Base-by-base conservation (phyloP, 176 grass and related monocot species). In the Dactylis glomerata region DNA sequence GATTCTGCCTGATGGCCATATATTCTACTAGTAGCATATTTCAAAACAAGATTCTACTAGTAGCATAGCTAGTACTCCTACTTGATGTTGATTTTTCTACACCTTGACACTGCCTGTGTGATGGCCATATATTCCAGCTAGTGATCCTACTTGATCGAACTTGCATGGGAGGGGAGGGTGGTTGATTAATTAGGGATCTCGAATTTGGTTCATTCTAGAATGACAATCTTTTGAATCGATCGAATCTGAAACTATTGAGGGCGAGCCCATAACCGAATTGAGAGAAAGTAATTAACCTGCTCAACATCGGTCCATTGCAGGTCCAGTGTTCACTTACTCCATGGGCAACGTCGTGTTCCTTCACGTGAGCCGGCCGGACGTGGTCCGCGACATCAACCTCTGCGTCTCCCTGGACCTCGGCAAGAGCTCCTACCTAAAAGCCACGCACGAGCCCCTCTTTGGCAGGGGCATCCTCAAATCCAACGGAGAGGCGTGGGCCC, bases 381-480 rank as follows among this genome's bases (percentile, higher is more conserved):
- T 96, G 45, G 89, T 99, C 63, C 86, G 90, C 74, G 96, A 99
- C 45, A 99, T 99, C 77, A 93, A 84, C 33, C 75, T 95, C 61
- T 96, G 91, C 50, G 92, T 91, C 24, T 99, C 96, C 24, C 73
- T 94, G 54, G 91, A 96, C 76, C 81, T 99, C 33, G 96, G 96
- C 28, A 99, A 99, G 88, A 89, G 93, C 83, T 92, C 91, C 7
- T 96, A 99, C 80, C 82, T 99, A 63, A 99, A 92, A 88, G 94
- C 90, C 44, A 94, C 91, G 14, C 96, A 99, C 51, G 93, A 99
- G 81, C 93, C 96, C 1, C 87, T 99, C n/a, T 95, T 99, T 9
- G 96, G 96, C 10, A 44, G 78, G 6, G 96, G 93, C 33, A 98
- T 98, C 26, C 91, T 98, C 83, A 98, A 98, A 58, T 95, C 96